Evolutionary conservation across 2,329 filamentous ascomycete species (phyloP).

Genomic region (Aspergillus transmontanensis): DNA sequence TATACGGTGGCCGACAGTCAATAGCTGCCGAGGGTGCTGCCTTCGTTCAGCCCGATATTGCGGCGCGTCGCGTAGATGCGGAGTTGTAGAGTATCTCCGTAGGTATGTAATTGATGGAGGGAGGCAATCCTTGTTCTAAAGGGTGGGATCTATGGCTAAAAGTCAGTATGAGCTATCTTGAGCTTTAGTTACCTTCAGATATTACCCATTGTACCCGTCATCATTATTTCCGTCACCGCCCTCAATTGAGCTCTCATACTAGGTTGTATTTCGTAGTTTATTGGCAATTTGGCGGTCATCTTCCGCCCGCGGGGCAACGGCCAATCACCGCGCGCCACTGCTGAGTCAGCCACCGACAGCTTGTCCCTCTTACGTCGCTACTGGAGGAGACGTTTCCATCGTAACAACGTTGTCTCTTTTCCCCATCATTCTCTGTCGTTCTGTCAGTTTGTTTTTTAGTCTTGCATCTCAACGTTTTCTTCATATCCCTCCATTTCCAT

Average conservation of each 20-base stretch:
- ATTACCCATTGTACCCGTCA: neutral
- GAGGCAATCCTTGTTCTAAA: neutral
- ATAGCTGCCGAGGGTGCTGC: constrained; percentile 8
- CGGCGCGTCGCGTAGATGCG: constrained; percentile 15
- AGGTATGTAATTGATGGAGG: neutral
- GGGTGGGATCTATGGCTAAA: neutral
- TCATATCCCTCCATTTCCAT: neutral
- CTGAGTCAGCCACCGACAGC: constrained; percentile 20
- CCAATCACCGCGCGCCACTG: constrained; percentile 13
- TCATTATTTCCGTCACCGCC: neutral
- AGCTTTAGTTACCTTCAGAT: neutral
- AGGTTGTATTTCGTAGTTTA: neutral
- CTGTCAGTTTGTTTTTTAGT: constrained; percentile 10
- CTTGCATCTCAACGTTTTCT: neutral
- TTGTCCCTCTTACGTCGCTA: constrained; percentile 26
- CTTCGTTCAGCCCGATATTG: constrained; percentile 3
- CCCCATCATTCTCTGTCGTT: constrained; percentile 12
- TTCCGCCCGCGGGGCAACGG: constrained; percentile 16
- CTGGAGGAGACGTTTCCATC: constrained; percentile 8
- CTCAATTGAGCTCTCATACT: no score
- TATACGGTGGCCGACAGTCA: constrained; percentile 27
- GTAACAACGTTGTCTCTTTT: constrained; percentile 9
- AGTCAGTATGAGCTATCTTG: neutral
- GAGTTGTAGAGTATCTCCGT: constrained; percentile 2
- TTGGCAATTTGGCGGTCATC: neutral